Base-by-base conservation (phyloP, 345 rosid species). In the Salix koriyanagi region DNA sequence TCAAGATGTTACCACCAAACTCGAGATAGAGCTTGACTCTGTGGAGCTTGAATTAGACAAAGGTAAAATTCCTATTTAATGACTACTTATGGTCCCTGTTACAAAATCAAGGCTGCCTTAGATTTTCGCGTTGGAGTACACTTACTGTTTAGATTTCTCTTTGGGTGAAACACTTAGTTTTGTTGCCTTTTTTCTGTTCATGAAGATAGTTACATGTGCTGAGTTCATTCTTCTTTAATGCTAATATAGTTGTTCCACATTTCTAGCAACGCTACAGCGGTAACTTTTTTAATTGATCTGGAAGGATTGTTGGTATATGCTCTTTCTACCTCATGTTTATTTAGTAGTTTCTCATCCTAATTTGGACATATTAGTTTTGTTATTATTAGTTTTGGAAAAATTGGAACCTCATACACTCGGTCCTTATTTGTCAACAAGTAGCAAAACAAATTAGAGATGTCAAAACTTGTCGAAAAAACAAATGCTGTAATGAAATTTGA, bases 31-130 rank as follows among this genome's bases (percentile, higher is more conserved):
- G 73, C 83, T 96, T 56, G 99, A 94, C 61, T 76, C 93, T 0
- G 95, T 94, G 78, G 99, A 96, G 84, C 83, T 94, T 58, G 94
- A 96, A 77, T 76, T 96, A 87, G 99, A 96, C 81, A 91, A 82
- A 91, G 99, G 99, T 96, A 79, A 80, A 54, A 23, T 72, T 77
- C 5, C 19, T 58, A 39, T 79, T 4, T 69, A 21, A 50, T 54
- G 69, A 30, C 28, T n/a, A 10, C 34, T 25, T 62, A 19, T 32
- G 7, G 11, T 5, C 8, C 25, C 0, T 37, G 16, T 30, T n/a
- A 12, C 65, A 46, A 32, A 65, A 65, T 18, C 44, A 65, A 65
- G 9, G 12, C 18, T 65, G 25, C 34, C 25, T 15, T 48, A 14
- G 26, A 21, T 44, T 64, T 14, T 13, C 32, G 14, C 11, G 1